Conservation (phyloP, 176 grass and related monocot species). For the Thinopyrum elongatum region DNA sequence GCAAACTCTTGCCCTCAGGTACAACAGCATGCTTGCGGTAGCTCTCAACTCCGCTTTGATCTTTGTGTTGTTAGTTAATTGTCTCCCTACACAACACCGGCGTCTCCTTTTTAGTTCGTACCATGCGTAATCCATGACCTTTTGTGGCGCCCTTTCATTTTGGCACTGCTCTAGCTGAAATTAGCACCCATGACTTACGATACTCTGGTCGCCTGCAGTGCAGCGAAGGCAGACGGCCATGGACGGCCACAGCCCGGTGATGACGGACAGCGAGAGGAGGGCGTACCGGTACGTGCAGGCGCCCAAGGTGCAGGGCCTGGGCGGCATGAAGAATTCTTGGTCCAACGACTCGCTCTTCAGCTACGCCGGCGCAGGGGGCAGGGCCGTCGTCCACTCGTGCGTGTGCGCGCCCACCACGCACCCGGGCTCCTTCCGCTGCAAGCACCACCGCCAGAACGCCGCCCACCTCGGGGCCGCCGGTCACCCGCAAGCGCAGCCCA, state of each 20-base stretch:
- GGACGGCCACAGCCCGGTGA: conserved; percentile 56
- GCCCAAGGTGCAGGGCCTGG: conserved; percentile 15
- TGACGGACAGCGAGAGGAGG: conserved; percentile 61
- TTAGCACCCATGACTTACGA: neutral
- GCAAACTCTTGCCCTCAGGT: neutral
- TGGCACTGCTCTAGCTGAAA: neutral
- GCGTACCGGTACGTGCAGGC: conserved; percentile 46
- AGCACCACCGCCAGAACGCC: conserved; percentile 57
- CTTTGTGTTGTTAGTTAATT: neutral
- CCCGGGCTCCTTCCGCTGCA: conserved; percentile 79
- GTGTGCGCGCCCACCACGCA: conserved; percentile 84
- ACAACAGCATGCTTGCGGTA: neutral
- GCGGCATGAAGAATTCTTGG: conserved; percentile 65
- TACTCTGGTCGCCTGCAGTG: neutral
- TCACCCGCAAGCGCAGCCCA: neutral
- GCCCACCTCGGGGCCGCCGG: conserved; percentile 14
- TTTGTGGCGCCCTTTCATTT: neutral
- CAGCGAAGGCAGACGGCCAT: conserved; percentile 16
- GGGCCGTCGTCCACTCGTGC: conserved; percentile 36
- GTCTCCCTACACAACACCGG: neutral
- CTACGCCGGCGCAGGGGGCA: conserved; percentile 1
- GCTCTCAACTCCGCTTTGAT: neutral
- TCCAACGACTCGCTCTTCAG: conserved; percentile 73
- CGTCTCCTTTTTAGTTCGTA: neutral
- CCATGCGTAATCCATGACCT: neutral